Evolutionary conservation across 2,329 filamentous ascomycete genomes (phyloP).

Genomic region (Colletotrichum sp.): DNA sequence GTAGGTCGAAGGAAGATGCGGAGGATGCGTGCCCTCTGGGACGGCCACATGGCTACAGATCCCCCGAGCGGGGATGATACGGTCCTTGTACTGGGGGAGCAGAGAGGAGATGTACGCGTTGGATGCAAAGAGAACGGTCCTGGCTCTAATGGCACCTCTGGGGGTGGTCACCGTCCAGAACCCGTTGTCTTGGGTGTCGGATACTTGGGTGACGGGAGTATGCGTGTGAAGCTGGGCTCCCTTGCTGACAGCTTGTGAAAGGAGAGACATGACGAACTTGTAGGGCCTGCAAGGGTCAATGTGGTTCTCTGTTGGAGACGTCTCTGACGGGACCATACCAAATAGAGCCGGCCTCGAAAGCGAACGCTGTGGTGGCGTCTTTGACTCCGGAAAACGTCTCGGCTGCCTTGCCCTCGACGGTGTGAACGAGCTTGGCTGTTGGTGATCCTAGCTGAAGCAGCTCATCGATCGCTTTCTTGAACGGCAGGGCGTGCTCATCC

Average conservation of each 20-base stretch:
- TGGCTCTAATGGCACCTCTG: slow-evolving; percentile 58
- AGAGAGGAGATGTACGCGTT: slow-evolving; percentile 71
- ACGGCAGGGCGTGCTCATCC: neutral
- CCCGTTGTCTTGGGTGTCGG: slow-evolving; percentile 15
- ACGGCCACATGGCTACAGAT: slow-evolving; percentile 34
- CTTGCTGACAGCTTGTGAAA: slow-evolving; percentile 46
- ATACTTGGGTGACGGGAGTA: slow-evolving; percentile 23
- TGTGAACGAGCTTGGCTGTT: slow-evolving; percentile 10
- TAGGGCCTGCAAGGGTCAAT: slow-evolving; percentile 43
- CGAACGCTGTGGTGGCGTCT: slow-evolving; percentile 35
- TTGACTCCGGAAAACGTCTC: slow-evolving; percentile 40
- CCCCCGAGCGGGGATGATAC: slow-evolving; percentile 68
- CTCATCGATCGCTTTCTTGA: slow-evolving; percentile 25
- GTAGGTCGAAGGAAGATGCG: slow-evolving; percentile 28
- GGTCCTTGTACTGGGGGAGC: slow-evolving; percentile 60
- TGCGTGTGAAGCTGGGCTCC: slow-evolving; percentile 19
- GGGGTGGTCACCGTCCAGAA: slow-evolving; percentile 43
- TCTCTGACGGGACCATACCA: slow-evolving; percentile 33
- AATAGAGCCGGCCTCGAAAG: slow-evolving; percentile 35
- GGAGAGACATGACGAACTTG: slow-evolving; percentile 58
- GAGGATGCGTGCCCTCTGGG: slow-evolving; percentile 21
- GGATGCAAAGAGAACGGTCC: slow-evolving; percentile 65
- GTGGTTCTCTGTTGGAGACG: neutral
- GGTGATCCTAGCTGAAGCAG: neutral
- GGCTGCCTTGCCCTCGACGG: slow-evolving; percentile 24